Base-by-base conservation (phyloP, 805 yeast species). In the Saccharomycopsis fodiens region DNA sequence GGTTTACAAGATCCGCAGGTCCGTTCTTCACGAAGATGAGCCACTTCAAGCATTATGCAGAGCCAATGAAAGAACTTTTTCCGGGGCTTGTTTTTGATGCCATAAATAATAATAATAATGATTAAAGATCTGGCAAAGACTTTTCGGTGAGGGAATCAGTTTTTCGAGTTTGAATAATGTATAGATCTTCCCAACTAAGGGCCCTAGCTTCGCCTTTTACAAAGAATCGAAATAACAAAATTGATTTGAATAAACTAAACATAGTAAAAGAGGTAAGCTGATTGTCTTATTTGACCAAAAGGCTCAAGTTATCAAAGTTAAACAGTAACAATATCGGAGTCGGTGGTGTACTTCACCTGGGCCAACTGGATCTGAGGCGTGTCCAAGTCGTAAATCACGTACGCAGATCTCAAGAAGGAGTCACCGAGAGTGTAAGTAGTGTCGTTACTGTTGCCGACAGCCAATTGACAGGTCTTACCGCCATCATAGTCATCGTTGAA, bases 351-450 rank as follows among this genome's bases (percentile, higher is more conserved):
- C 37, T 61, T 63, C 1, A 70, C 79, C 51, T 70, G 74, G 4
- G 78, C 79, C 8, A 75, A 38, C 1, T 69, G 69, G 25, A 74
- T 56, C 43, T 66, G 64, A 21, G 59, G 53, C 34, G 64, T 61
- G 22, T 70, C 78, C 39, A 77, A 56, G 57, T 78, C 81, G 48
- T 68, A 79, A 38, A 74, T 79, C 35, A 72, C 66, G 54, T 78
- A 77, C 1, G 74, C 75, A 29, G 70, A 60, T 50, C 74, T 65
- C 49, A 79, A 57, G 60, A 79, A 73, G 8, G 72, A 62, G 56
- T 76, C 81, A 44, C 83, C 84, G 13, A 76, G 58, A 8, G 70
- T 68, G 48, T 65, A 60, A 3, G 61, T 48, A 22, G 63, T 64
- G 44, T 60, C 62, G 32, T 62, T 64, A 10, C 66, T 54, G 4